Conservation (phyloP, 371 early-diverging fungal genomes). For the Mucor circinelloides region DNA sequence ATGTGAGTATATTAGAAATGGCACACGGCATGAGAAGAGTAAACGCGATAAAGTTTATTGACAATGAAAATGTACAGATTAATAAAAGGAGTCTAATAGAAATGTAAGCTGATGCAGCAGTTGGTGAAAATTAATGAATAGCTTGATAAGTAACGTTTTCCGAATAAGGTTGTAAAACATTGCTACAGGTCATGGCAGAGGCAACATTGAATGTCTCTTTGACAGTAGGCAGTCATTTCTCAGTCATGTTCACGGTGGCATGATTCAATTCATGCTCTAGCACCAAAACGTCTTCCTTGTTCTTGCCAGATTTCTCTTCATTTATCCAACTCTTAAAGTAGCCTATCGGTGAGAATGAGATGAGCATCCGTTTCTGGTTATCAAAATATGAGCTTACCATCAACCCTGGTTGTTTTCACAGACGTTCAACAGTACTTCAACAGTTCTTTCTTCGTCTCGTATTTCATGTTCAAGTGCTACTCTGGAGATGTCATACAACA, state of each 20-base stretch:
- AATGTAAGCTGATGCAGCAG: neutral
- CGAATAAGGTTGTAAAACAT: constrained; percentile 52
- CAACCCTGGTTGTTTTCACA: constrained; percentile 13
- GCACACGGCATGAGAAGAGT: neutral
- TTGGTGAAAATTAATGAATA: neutral
- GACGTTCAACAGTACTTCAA: constrained; percentile 13
- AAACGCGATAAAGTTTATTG: neutral
- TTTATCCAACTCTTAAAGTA: constrained; percentile 41
- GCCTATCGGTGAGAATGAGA: no score
- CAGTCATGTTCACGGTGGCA: constrained; percentile 42
- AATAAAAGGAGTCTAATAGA: neutral
- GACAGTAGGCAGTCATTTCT: constrained; percentile 47
- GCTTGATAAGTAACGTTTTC: neutral
- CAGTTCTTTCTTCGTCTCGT: constrained; percentile 12
- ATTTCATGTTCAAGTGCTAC: constrained; percentile 20
- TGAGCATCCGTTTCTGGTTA: no score
- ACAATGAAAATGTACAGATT: neutral
- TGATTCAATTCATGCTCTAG: constrained; percentile 53
- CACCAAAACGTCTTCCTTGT: constrained; percentile 44
- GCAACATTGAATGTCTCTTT: constrained; percentile 42
- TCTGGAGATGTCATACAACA: constrained; percentile 15
- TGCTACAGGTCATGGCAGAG: constrained; percentile 51
- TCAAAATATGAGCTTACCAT: no score
- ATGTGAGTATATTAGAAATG: no score
- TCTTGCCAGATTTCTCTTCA: constrained; percentile 31